Conservation (phyloP, 139 green algal species). For the Volvox reticuliferus region DNA sequence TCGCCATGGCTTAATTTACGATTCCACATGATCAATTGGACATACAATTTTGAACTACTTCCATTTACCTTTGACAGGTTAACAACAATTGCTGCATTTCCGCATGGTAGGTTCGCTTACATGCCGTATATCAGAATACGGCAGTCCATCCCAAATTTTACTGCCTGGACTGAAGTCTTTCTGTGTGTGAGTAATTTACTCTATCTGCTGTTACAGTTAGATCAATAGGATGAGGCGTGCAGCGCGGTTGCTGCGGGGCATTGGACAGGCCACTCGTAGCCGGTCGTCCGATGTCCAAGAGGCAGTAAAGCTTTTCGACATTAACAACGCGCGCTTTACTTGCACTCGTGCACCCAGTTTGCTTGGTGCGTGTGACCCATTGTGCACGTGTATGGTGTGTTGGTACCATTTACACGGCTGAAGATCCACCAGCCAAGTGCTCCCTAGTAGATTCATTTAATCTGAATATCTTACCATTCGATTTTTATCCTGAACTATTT, state of each 20-base stretch:
- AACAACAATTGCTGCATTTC: not conserved
- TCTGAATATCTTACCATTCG: not conserved
- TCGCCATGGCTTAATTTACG: too few relatives aligned
- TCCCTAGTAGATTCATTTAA: not conserved
- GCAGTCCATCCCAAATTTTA: not conserved
- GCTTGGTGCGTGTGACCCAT: not conserved
- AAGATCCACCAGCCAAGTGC: conserved; percentile 10
- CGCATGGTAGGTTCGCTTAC: not conserved
- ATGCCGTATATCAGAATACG: not conserved
- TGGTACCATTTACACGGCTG: not conserved
- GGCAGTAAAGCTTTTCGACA: conserved; percentile 46
- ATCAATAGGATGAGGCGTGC: conserved; percentile 34
- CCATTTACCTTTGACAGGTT: too few relatives aligned
- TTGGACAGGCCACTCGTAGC: not conserved
- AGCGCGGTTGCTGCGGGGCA: conserved; percentile 37
- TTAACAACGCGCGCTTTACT: conserved; percentile 6
- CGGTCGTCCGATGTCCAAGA: conserved; percentile 8
- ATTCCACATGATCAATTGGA: too few relatives aligned
- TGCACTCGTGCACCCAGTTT: not conserved
- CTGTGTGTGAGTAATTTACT: not conserved
- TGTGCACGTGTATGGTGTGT: conserved; percentile 1
- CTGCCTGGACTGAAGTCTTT: not conserved
- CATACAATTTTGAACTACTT: too few relatives aligned
- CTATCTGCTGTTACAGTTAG: not conserved
- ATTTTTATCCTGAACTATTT: not conserved